Base-by-base conservation (phyloP, 495 filamentous ascomycete species). In the Daldinia concentrica region DNA sequence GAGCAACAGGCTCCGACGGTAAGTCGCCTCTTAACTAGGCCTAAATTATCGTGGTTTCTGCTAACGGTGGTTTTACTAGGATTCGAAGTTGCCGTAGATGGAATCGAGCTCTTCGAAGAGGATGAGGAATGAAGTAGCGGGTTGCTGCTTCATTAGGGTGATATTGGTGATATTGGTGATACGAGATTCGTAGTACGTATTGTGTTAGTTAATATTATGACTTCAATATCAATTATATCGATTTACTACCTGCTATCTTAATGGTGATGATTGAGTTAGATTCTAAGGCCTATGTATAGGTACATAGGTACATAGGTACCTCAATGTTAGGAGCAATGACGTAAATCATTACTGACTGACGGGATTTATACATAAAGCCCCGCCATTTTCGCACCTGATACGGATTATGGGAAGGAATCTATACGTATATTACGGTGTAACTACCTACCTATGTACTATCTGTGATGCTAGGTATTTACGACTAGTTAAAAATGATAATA, bases 61-160 rank as follows among this genome's bases (percentile, higher is more conserved):
- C 59, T 70, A 32, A 71, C 54, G 17, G 37, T 62, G 17, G 29
- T 19, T n/a, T 34, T 29, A 57, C 15, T 27, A 77, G 77, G 65
- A 37, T 76, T 79, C 58, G 71, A 80, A 50, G 69, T 79, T 22
- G 43, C 58, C 0, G 64, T 80, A 15, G 77, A 79, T 56, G 77
- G 77, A 0, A 77, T 80, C 29, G 78, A 80, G 45, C 60, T 76
- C 19, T 79, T 75, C 39, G 74, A 79, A 34, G 78, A 79, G 58
- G 73, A 76, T 22, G 71, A 76, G 22, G 19, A 43, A 2, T 29
- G 32, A 59, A 24, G 17, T 17, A 34, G 4, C 3, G 7, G 27
- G 34, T 39, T 34, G 37, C 22, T 54, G 3, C 3, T 12, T 37
- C 17, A 12, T 36, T 17, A 26, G 32, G 1, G 3, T 37, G n/a